Evolutionary conservation across 768 basidiomycete genomes (phyloP).

Genomic region (Tulasnella sp.): DNA sequence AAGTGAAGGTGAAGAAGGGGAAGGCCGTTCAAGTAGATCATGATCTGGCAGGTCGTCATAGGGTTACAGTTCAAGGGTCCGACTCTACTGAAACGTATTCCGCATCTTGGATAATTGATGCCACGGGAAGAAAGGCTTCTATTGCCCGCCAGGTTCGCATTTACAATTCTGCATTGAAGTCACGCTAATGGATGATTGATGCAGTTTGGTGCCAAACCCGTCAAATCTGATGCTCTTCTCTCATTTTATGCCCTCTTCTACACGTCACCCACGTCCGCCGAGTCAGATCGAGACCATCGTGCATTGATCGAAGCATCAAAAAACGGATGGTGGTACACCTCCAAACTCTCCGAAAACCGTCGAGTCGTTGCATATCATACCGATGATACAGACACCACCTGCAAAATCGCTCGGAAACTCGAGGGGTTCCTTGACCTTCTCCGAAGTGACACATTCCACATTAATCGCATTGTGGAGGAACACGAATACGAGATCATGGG

Average conservation of each 20-base stretch:
- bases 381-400: slow-evolving; percentile 19
- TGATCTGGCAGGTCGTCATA: too few species aligned
- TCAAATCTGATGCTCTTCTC: slow-evolving; percentile 24
- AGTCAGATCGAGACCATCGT: slow-evolving; percentile 24
- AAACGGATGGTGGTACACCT: slow-evolving; percentile 29
- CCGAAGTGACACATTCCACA: slow-evolving; percentile 21
- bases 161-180: neutral
- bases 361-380: slow-evolving; percentile 29
- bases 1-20: slow-evolving; percentile 15
- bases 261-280: slow-evolving; percentile 20
- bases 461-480: slow-evolving; percentile 20
- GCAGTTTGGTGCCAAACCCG: slow-evolving; percentile 24
- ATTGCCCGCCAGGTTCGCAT: slow-evolving; percentile 22
- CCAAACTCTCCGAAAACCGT: slow-evolving; percentile 23
- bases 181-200: neutral
- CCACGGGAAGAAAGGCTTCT: slow-evolving; percentile 28
- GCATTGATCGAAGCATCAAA: slow-evolving; percentile 28
- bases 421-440: slow-evolving; percentile 26
- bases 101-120: slow-evolving; percentile 27
- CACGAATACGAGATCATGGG: slow-evolving; percentile 20
- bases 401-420: slow-evolving; percentile 22
- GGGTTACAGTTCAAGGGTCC: neutral
- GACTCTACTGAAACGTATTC: slow-evolving; percentile 15
- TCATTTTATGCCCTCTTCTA: slow-evolving; percentile 23
- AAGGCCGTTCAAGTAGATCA: slow-evolving; percentile 15